phyloP scores from a whole-genome alignment of 1,284 basidiomycete genomes.

The Afroboletus lepidellus region DNA sequence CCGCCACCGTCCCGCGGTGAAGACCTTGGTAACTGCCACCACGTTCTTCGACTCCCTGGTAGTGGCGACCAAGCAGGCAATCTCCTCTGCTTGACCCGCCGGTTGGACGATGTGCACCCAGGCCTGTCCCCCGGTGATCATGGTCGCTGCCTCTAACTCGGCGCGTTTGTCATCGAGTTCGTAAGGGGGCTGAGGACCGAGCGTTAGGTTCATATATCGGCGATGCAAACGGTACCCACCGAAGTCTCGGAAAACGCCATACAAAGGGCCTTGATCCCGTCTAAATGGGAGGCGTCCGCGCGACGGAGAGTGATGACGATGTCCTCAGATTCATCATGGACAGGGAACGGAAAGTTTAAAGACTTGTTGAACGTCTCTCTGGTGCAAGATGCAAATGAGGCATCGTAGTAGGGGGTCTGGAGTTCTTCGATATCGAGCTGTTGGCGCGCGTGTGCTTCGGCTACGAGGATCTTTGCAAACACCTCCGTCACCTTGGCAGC shows the following conservation, averaged over 20 bases:
- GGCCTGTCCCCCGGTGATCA: constrained; percentile 48
- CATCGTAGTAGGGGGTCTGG: constrained; percentile 56
- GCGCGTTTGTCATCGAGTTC: constrained; percentile 44
- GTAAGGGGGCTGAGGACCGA: constrained; percentile 51
- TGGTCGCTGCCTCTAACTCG: constrained; percentile 45
- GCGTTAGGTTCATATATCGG: constrained; percentile 1
- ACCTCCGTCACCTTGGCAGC: constrained; percentile 42
- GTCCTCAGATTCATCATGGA: constrained; percentile 10
- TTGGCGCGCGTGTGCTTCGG: constrained; percentile 36
- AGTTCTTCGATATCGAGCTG: constrained; percentile 25
- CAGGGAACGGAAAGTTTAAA: constrained; percentile 17
- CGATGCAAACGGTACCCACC: constrained; percentile 37
- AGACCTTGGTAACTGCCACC: constrained; percentile 51
- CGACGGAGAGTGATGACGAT: constrained; percentile 40
- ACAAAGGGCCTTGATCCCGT: constrained; percentile 46
- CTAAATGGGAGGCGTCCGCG: constrained; percentile 44
- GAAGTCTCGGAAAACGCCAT: constrained; percentile 56
- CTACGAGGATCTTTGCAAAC: constrained; percentile 51
- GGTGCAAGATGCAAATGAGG: constrained; percentile 58
- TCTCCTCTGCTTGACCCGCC: constrained; percentile 28
- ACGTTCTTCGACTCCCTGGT: constrained; percentile 43
- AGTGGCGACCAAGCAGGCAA: constrained; percentile 63
- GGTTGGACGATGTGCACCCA: constrained; percentile 57
- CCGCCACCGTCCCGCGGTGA: constrained; percentile 41
- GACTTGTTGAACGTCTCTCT: constrained; percentile 38